Percentiles rank a stretch among this genome's conserved stretches.
Evolutionary conservation across 768 basidiomycete species (phyloP).

Genomic region (Trametes cubensis): DNA sequence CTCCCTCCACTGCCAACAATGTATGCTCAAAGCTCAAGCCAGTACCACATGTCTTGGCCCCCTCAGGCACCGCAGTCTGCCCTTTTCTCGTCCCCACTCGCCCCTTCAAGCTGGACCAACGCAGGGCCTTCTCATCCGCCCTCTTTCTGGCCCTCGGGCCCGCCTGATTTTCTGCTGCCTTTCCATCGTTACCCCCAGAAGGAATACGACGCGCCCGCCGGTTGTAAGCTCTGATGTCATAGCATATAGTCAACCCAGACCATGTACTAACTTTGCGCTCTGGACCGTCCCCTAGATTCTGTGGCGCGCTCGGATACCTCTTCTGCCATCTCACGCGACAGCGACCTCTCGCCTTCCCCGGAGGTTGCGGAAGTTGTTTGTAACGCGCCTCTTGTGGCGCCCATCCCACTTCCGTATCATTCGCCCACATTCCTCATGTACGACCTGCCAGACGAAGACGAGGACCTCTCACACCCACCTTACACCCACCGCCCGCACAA

Average conservation of each 20-base stretch:
- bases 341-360: constrained; percentile 34
- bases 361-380: constrained; percentile 54
- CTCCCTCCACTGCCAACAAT: constrained; percentile 14
- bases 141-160: constrained; percentile 21
- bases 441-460: constrained; percentile 66
- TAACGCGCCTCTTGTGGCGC: constrained; percentile 68
- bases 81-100: constrained; percentile 22
- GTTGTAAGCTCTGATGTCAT: constrained; percentile 30
- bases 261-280: constrained; percentile 2
- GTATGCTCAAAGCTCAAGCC: constrained; percentile 11
- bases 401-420: constrained; percentile 69
- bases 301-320: constrained; percentile 44
- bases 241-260: neutral
- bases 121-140: constrained; percentile 18
- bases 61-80: constrained; percentile 16
- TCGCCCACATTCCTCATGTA: constrained; percentile 72
- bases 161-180: constrained; percentile 23
- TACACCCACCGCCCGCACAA: constrained; percentile 60
- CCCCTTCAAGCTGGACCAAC: constrained; percentile 21
- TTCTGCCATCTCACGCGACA: constrained; percentile 30
- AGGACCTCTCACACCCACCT: constrained; percentile 70
- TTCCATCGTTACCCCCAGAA: constrained; percentile 27
- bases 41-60: constrained; percentile 13
- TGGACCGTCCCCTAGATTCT: constrained; percentile 34
- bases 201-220: constrained; percentile 17